Percentiles rank a stretch among this genome's conserved stretches.
Conservation (phyloP, 345 rosid species). For the Mercurialis annua region DNA sequence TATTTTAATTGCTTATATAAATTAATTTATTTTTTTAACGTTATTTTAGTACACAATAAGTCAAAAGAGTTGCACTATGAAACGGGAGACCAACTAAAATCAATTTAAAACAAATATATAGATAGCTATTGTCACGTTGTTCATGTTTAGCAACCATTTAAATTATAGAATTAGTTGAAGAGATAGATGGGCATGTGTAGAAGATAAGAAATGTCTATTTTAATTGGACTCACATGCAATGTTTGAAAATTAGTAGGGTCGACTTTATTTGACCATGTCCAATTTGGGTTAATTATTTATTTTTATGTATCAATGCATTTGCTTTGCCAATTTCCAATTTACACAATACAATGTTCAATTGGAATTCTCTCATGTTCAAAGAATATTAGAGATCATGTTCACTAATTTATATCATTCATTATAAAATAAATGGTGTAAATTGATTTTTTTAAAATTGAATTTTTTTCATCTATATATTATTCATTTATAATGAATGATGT, state of each 20-base stretch:
- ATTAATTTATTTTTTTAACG: no score
- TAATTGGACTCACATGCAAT: conserved; percentile 15
- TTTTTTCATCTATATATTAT: no score
- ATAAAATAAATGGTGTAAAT: no score
- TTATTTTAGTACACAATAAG: no score
- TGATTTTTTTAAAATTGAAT: no score
- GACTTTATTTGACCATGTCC: conserved; percentile 12
- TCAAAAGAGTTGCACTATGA: no score
- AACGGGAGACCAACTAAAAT: background rate
- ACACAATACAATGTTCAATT: no score
- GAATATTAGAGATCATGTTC: no score
- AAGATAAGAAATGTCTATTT: background rate
- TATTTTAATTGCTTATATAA: no score
- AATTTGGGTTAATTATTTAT: background rate
- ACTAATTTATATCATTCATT: no score
- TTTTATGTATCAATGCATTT: background rate
- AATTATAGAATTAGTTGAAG: background rate
- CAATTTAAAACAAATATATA: background rate
- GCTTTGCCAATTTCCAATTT: background rate
- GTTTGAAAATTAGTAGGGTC: conserved; percentile 17
- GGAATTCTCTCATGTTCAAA: no score
- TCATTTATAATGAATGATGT: no score
- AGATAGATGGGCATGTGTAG: background rate
- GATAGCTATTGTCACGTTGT: conserved; percentile 7
- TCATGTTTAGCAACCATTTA: background rate